Conservation (phyloP, 192 early-diverging fungal species). For the Podila clonocystis region DNA sequence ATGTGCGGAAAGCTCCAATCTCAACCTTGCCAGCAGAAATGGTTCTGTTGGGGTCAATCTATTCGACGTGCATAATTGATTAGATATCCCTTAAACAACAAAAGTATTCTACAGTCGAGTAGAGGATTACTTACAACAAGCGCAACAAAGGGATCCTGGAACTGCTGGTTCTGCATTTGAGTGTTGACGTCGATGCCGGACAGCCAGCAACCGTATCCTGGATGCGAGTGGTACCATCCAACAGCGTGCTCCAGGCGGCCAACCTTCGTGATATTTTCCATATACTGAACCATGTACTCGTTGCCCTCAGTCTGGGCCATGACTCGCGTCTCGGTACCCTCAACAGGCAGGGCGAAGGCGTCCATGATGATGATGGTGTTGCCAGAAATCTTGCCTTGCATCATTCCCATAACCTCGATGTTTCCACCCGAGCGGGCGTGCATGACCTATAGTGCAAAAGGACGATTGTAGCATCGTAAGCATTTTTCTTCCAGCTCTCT, state of each 20-base stretch:
- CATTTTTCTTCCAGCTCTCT: not conserved
- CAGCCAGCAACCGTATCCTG: constrained; percentile 99
- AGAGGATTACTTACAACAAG: constrained; percentile 75
- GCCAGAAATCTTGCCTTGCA: constrained; percentile 94
- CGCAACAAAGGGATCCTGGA: constrained; percentile 94
- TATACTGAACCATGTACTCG: constrained; percentile 98
- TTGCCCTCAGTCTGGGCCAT: constrained; percentile 93
- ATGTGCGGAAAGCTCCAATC: constrained; percentile 98
- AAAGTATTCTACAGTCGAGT: not conserved
- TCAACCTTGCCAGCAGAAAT: constrained; percentile 97
- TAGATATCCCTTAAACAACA: not conserved
- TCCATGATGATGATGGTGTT: constrained; percentile 96
- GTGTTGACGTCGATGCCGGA: constrained; percentile 98
- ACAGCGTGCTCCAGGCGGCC: constrained; percentile 92
- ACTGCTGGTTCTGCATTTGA: constrained; percentile 95
- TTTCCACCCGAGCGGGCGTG: constrained; percentile 97
- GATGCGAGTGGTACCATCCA: constrained; percentile 99
- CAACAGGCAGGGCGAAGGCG: constrained; percentile 96
- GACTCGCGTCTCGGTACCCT: constrained; percentile 98
- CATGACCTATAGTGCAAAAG: constrained; percentile 71
- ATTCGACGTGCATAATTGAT: not conserved
- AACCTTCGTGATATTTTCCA: constrained; percentile 83
- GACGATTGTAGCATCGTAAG: not conserved
- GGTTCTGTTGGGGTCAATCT: constrained; percentile 98
- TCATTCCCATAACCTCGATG: constrained; percentile 98